Percentiles rank a stretch among this genome's conserved stretches.
These are phyloP conservation scores for Pelargonium myrrhifolium DNA, from an alignment of 441 rosid genomes.

Conservation along the genomic window DNA sequence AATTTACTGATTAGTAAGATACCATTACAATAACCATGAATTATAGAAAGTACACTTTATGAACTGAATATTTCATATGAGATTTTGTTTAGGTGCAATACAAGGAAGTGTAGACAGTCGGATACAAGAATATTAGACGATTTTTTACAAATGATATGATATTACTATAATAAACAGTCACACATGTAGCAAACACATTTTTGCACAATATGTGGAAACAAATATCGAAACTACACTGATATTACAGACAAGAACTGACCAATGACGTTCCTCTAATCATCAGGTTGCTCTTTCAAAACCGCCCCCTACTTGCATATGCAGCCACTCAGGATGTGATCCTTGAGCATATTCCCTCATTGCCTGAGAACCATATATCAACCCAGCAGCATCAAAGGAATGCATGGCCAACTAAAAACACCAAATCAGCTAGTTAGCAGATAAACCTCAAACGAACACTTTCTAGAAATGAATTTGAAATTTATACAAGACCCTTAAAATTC, in stretches of 20 bases:
- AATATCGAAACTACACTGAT: slow-evolving; percentile 12
- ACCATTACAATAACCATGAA: neutral
- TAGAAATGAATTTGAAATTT: too few species aligned
- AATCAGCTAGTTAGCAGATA: slow-evolving; percentile 11
- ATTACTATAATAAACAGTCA: slow-evolving; percentile 5
- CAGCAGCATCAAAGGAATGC: slow-evolving; percentile 49
- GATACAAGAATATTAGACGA: slow-evolving; percentile 22
- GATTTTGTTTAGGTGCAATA: slow-evolving; percentile 14
- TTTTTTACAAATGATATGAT: neutral
- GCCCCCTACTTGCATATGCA: slow-evolving; percentile 78
- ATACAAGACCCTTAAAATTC: too few species aligned
- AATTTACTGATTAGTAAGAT: neutral
- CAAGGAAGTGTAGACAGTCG: slow-evolving; percentile 17
- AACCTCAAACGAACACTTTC: neutral
- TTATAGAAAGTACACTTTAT: neutral
- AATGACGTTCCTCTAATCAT: neutral
- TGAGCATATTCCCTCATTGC: slow-evolving; percentile 47
- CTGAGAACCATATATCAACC: slow-evolving; percentile 56
- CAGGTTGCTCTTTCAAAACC: slow-evolving; percentile 20
- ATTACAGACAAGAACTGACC: slow-evolving; percentile 9
- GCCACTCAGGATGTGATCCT: slow-evolving; percentile 59
- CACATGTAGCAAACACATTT: slow-evolving; percentile 7
- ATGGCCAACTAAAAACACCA: slow-evolving; percentile 38
- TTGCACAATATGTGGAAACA: slow-evolving; percentile 14
- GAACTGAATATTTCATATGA: slow-evolving; percentile 11